Base-by-base conservation (phyloP, 495 filamentous ascomycete genomes). In the Annulohypoxylon stygium region DNA sequence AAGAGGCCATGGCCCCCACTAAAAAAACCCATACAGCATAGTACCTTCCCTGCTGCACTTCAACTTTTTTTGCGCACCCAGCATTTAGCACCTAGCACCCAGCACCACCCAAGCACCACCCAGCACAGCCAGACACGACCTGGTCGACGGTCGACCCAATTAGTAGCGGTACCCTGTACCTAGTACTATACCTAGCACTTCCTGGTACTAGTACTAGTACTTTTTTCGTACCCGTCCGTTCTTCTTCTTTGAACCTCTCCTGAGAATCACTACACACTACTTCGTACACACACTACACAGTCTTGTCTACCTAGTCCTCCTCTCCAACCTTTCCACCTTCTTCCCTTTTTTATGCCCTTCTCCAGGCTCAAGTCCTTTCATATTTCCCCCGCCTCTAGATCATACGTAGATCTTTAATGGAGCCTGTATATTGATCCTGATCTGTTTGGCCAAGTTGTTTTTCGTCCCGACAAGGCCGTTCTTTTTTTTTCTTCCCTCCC, bases 401-500 rank as follows among this genome's bases (percentile, higher is more conserved):
- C 81, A 81, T 79, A 80, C 82, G 76, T 78, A 81, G 82, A 86
- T 85, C 85, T 87, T 86, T 88, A 87, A 85, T 87, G 84, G 80
- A 83, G 84, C 84, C 83, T 86, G 86, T 87, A 83, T 82, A 83
- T 82, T 81, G 75, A 78, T 75, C 76, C 68, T 79, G 75, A 77
- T 70, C 78, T 69, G 78, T 74, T 77, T 77, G 75, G 77, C 71
- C 63, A 70, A 51, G 61, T 70, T 65, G 60, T 78, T 75, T 67
- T 60, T 65, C 64, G 66, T 67, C 67, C 39, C 62, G 30, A 59
- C 58, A 63, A 53, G 66, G 57, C 72, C 65, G 71, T 69, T 67
- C 65, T 76, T 78, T 79, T 78, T 75, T 73, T 65, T 74, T 75
- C 69, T 54, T 75, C 76, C 61, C 76, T 80, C 75, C 76, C 67